Conservation (phyloP, 1,284 basidiomycete species). For the Salmacisia buchloeana region DNA sequence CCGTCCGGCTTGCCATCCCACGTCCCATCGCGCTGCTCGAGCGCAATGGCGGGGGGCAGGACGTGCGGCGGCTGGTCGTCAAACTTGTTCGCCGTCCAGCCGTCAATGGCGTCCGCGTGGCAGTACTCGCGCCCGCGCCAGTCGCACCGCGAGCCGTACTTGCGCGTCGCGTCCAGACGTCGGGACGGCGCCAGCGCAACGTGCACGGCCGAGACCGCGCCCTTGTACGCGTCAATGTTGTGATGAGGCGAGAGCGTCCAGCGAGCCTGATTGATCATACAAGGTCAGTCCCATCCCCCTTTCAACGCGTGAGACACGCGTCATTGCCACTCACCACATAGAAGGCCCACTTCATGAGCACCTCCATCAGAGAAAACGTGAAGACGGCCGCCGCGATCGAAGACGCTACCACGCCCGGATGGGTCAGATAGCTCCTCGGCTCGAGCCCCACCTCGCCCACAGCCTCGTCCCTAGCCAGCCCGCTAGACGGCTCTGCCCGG, state of each 20-base stretch:
- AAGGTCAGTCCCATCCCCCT: no score
- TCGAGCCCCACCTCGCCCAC: slow-evolving; percentile 15
- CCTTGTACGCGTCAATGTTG: slow-evolving; percentile 46
- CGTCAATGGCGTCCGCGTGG: slow-evolving; percentile 32
- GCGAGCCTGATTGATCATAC: slow-evolving; percentile 21
- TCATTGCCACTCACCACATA: slow-evolving; percentile 26
- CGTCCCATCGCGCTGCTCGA: slow-evolving; percentile 3
- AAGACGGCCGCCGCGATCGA: slow-evolving; percentile 48
- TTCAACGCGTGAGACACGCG: no score
- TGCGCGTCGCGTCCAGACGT: slow-evolving; percentile 29
- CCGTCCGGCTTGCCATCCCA: slow-evolving; percentile 17
- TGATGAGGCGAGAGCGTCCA: slow-evolving; percentile 46
- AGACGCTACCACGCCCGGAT: slow-evolving; percentile 50
- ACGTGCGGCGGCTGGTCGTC: background rate
- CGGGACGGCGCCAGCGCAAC: slow-evolving; percentile 34
- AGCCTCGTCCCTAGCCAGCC: background rate
- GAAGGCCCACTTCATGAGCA: slow-evolving; percentile 38
- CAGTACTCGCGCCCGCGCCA: slow-evolving; percentile 44
- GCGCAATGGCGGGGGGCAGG: background rate
- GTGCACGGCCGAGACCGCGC: slow-evolving; percentile 41
- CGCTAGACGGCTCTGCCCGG: background rate
- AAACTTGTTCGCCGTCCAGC: slow-evolving; percentile 20
- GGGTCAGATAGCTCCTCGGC: slow-evolving; percentile 40
- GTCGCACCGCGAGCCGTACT: slow-evolving; percentile 43
- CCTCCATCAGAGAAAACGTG: slow-evolving; percentile 24